A percentile compares a stretch with the other conserved stretches of the same genome.
Evolutionary conservation across 805 yeast species (phyloP).

Genomic region (Metschnikowia kofuensis): DNA sequence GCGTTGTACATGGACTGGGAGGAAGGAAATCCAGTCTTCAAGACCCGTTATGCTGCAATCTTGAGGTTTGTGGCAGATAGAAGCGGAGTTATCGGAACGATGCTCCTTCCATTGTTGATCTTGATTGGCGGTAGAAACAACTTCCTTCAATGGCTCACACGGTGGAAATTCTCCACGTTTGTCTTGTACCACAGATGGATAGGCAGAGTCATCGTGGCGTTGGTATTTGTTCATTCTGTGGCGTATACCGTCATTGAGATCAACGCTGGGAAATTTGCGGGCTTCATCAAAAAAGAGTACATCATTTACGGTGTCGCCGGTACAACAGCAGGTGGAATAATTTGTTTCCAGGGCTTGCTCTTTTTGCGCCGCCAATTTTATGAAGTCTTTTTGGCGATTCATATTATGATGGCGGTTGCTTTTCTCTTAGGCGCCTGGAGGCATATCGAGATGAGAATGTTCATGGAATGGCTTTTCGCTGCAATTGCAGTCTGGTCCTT

Average conservation of each 20-base stretch:
- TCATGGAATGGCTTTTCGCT: slow-evolving; percentile 14
- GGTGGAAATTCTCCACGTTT: slow-evolving; percentile 19
- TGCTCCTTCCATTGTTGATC: slow-evolving; percentile 17
- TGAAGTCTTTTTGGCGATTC: slow-evolving; percentile 17
- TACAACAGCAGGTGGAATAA: slow-evolving; percentile 12
- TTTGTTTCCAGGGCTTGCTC: slow-evolving; percentile 18
- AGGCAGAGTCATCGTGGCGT: slow-evolving; percentile 15
- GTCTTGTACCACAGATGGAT: slow-evolving; percentile 20
- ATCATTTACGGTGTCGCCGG: slow-evolving; percentile 16
- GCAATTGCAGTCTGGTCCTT: slow-evolving; percentile 30
- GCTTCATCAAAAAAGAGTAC: slow-evolving; percentile 8
- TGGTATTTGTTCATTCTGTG: slow-evolving; percentile 17
- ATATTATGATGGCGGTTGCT: slow-evolving; percentile 16
- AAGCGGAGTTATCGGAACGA: slow-evolving; percentile 17
- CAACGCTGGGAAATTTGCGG: not conserved
- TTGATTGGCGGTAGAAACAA: slow-evolving; percentile 20
- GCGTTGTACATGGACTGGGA: slow-evolving; percentile 22
- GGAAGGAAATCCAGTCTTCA: slow-evolving; percentile 36
- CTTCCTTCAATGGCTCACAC: slow-evolving; percentile 18
- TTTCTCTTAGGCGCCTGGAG: slow-evolving; percentile 17
- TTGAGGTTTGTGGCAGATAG: slow-evolving; percentile 15
- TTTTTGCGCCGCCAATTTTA: slow-evolving; percentile 15
- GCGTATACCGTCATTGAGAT: slow-evolving; percentile 9
- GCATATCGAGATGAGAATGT: slow-evolving; percentile 12
- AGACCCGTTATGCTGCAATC: slow-evolving; percentile 7